Evolutionary conservation across 129 eudicot species (phyloP), one percentile per base, ranked within the genome.

Genomic region (Deinandra increscens): DNA sequence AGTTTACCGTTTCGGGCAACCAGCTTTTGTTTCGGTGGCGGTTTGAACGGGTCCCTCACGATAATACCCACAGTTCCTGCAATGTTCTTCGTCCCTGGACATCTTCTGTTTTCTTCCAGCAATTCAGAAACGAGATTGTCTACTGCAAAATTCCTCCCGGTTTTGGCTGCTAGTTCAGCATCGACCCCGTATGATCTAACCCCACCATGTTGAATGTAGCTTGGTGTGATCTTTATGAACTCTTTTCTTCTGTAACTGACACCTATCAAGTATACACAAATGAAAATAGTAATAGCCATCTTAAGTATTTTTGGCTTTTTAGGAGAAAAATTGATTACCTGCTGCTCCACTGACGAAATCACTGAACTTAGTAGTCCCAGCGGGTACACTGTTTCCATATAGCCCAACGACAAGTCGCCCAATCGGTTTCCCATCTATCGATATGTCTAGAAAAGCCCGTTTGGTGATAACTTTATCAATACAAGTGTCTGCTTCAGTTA

Each of bases 181-280:
- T 92, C 98, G 20, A 83, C 89, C 0, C 98, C 96, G 66, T 82
- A 93, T n/a, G 99, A 93, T 73, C 95, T 85, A 34, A 93, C 82
- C 18, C 99, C 99, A 0, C 99, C 97, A 66, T 93, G 97, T 70
- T 93, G 97, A 37, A 93, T 81, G 41, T 87, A 93, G 43, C 78
- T 77, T 3, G 99, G 95, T 75, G 83, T 90, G 75, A 93, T 89
- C 65, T 87, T 93, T 12, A 82, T 77, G 63, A 93, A 93, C 61
- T 93, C 97, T 66, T 93, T 93, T 34, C 93, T 87, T 70, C 97
- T 86, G 69, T 87, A 93, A 79, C 88, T 89, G 5, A 85, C 70
- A 39, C 99, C 99, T 31, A 96, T 83, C 46, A 42, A 13, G 15
- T 33, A 29, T 56, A 29, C 20, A 55, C 20, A 55, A 49, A n/a